A percentile compares a stretch with the other conserved stretches of the same genome.
These are phyloP conservation scores for Pythium sp. DNA, from an alignment of 352 stramenopile species.

Conservation along the genomic window DNA sequence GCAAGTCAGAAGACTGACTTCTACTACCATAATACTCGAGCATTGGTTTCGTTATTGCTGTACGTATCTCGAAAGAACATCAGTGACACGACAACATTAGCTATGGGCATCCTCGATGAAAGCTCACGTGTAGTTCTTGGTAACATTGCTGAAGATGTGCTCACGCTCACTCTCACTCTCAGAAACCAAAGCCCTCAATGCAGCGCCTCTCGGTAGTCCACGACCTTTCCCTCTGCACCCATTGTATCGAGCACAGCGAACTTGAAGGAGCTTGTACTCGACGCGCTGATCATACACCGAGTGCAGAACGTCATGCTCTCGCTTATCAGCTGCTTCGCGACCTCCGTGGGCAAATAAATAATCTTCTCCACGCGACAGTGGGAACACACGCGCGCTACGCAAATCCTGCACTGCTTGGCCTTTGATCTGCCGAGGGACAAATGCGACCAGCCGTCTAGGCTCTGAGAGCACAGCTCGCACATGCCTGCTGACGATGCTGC, in stretches of 20 bases:
- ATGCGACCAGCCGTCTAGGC: not conserved
- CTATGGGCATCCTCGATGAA: not conserved
- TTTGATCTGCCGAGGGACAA: not conserved
- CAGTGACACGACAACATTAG: too few relatives aligned
- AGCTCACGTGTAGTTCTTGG: not conserved
- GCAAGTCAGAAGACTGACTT: not conserved
- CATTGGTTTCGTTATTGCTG: not conserved
- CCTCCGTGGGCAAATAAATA: conserved; percentile 18
- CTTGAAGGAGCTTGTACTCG: conserved; percentile 1
- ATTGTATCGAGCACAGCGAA: conserved; percentile 13
- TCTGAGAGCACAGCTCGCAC: conserved; percentile 1
- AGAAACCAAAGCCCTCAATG: not conserved
- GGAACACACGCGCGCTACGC: conserved; percentile 19
- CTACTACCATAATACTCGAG: not conserved
- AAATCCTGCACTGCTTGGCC: conserved; percentile 6
- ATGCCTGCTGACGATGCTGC: not conserved
- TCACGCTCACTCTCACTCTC: not conserved
- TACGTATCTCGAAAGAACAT: too few relatives aligned
- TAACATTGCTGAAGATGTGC: too few relatives aligned
- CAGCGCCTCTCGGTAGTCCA: not conserved
- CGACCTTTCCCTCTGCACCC: not conserved
- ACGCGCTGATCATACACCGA: conserved; percentile 24
- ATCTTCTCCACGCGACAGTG: conserved; percentile 23
- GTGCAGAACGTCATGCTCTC: conserved; percentile 28
- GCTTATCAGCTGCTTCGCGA: conserved; percentile 21